Percentiles rank a stretch among this genome's conserved stretches.
phyloP scores from a whole-genome alignment of 1,284 basidiomycete genomes.

The Cystobasidium pallidum region DNA sequence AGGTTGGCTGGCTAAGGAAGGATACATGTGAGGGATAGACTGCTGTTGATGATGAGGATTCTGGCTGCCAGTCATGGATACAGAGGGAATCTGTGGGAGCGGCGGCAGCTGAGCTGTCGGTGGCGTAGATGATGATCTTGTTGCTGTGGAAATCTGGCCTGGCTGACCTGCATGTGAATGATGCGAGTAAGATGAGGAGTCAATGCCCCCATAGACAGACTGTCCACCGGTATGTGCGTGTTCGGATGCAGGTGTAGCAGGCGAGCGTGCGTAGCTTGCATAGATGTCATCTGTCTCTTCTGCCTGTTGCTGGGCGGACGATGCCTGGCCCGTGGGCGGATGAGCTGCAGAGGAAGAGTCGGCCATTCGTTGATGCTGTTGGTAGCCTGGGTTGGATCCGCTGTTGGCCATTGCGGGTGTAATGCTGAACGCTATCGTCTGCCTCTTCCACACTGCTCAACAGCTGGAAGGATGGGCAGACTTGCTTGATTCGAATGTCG shows the following conservation, averaged over 20 bases:
- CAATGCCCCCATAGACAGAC: conserved; percentile 27
- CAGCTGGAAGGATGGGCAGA: background rate
- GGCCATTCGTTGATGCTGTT: background rate
- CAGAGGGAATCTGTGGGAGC: background rate
- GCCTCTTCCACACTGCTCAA: background rate
- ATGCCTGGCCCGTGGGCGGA: background rate
- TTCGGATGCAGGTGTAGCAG: background rate
- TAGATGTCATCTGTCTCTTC: conserved; percentile 19
- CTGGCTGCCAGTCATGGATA: background rate
- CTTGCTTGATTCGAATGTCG: too few relatives aligned
- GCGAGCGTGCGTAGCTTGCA: conserved; percentile 18
- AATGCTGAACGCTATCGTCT: too few relatives aligned
- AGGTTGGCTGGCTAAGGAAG: background rate
- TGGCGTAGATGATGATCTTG: background rate
- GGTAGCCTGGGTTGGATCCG: conserved; percentile 3
- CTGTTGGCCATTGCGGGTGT: background rate
- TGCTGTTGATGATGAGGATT: background rate
- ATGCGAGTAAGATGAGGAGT: conserved; percentile 18
- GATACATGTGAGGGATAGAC: conserved; percentile 14
- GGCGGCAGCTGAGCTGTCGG: conserved; percentile 14
- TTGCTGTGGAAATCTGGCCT: background rate
- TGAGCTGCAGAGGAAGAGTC: background rate
- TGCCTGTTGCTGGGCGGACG: background rate
- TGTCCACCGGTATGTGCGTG: background rate
- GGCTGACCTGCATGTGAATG: conserved; percentile 6